Percentiles rank a stretch among this genome's conserved stretches.
Evolutionary conservation across 2,329 filamentous ascomycete species (phyloP).

Genomic region (Cladorrhinum sp.): DNA sequence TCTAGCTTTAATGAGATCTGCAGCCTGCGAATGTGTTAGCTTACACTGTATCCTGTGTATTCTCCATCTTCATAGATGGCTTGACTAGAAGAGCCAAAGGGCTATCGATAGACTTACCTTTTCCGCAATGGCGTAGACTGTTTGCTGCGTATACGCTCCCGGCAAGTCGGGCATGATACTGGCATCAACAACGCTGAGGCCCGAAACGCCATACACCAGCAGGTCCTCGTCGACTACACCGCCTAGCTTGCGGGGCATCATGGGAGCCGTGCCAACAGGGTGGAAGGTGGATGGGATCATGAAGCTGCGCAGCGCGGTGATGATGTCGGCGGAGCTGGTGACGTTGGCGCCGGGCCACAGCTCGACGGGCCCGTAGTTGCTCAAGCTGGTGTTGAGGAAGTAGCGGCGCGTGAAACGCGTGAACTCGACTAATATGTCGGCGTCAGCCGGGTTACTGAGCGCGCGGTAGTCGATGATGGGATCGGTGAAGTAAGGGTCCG

Average conservation of each 20-base stretch:
- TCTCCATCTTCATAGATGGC: too few species aligned
- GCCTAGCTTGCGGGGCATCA: conserved; percentile 40
- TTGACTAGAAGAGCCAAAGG: too few species aligned
- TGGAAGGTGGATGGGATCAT: conserved; percentile 36
- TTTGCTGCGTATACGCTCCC: conserved; percentile 28
- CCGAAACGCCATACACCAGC: conserved; percentile 42
- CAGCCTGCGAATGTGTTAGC: conserved; percentile 15
- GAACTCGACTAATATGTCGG: conserved; percentile 43
- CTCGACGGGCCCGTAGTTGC: conserved; percentile 37
- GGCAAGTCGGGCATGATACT: conserved; percentile 42
- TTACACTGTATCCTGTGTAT: not conserved
- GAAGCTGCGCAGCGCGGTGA: conserved; percentile 13
- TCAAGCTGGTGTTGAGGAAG: conserved; percentile 23
- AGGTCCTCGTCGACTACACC: conserved; percentile 44
- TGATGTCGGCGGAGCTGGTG: too few species aligned
- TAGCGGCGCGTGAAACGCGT: conserved; percentile 36
- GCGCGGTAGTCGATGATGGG: conserved; percentile 39
- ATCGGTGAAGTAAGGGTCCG: conserved; percentile 36
- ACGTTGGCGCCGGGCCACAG: conserved; percentile 29
- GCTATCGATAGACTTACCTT: conserved; percentile 22
- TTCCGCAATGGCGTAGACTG: conserved; percentile 30
- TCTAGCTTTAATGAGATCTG: conserved; percentile 20
- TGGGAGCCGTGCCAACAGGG: conserved; percentile 42
- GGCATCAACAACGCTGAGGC: conserved; percentile 45
- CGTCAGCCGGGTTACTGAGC: conserved; percentile 49